Base-by-base conservation (phyloP, 1,284 basidiomycete species). In the Malassezia japonica region DNA sequence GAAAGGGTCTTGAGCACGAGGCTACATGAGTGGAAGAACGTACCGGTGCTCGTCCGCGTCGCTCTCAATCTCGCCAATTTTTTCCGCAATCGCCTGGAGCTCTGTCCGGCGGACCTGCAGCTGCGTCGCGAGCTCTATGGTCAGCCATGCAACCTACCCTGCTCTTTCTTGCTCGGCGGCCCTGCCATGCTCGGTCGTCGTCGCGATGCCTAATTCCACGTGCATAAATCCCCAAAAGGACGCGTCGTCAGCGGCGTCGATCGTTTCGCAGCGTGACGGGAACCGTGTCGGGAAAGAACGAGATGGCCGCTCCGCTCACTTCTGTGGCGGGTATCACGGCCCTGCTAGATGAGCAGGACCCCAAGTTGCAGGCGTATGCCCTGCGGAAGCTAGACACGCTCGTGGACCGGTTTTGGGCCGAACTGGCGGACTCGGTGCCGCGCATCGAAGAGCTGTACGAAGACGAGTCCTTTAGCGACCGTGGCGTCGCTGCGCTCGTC, bases 1-100 rank as follows among this genome's bases (percentile, higher is more conserved):
- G 86, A 77, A 24, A 99, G 76, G 1, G 92, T 96, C 1, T 81
- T 80, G 38, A 98, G 79, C 8, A 99, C 94, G 15, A 98, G 79
- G 35, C 90, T 96, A 23, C 1, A 12, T 40, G 6, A 40, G 28
- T 13, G n/a, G 23, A 3, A n/a, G 15, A 6, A 62, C 68, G 44
- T 48, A 70, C 67, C 57, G 57, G 59, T 72, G 70, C 46, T 72
- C 70, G 47, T 72, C 70, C 12, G 62, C 62, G 37, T 71, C 68
- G 37, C 61, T 59, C 49, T 72, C 70, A 36, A 72, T 60, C 31
- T 72, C 70, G 41, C 67, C 64, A 24, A 72, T 65, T 51, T 71
- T 71, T 44, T 60, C 58, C 2, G 66, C 70, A 34, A 72, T 65
- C 12, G 63, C 62, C 48, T 69, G 64, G 4, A 72, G 55, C 44